These are phyloP conservation scores for Penstemon eatonii DNA, from an alignment of 257 asterid species.

Conservation along the genomic window DNA sequence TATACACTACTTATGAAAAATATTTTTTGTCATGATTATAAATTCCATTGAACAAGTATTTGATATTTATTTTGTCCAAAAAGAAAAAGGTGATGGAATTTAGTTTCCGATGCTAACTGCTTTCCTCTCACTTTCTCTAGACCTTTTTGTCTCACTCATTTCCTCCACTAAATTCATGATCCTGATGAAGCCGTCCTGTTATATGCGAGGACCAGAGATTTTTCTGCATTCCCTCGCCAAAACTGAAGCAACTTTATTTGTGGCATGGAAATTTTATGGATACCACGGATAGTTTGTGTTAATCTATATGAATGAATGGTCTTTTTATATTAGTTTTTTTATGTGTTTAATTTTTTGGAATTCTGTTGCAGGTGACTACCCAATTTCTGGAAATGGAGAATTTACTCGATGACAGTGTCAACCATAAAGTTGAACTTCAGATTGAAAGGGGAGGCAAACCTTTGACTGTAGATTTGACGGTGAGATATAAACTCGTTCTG, in stretches of 20 bases:
- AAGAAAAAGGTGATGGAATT: too few relatives aligned
- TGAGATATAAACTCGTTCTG: slow-evolving; percentile 35
- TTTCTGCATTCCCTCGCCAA: background rate
- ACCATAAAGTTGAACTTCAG: slow-evolving; percentile 73
- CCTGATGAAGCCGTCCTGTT: slow-evolving; percentile 7
- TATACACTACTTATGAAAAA: too few relatives aligned
- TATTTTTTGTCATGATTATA: too few relatives aligned
- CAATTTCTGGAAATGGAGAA: slow-evolving; percentile 91
- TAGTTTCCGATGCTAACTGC: background rate
- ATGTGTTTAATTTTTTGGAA: slow-evolving; percentile 24
- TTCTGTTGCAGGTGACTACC: slow-evolving; percentile 72
- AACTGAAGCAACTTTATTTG: background rate
- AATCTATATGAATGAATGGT: background rate
- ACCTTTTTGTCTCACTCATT: too few relatives aligned
- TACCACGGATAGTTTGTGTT: background rate
- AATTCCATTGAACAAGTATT: too few relatives aligned
- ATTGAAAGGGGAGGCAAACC: slow-evolving; percentile 97
- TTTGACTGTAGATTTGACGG: slow-evolving; percentile 66
- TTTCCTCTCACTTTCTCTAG: background rate
- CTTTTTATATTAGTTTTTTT: slow-evolving; percentile 8
- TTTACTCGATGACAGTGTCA: slow-evolving; percentile 82
- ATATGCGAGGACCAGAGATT: slow-evolving; percentile 8
- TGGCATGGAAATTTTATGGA: slow-evolving; percentile 8
- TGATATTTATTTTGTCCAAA: too few relatives aligned
- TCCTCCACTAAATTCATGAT: background rate